These are phyloP conservation scores for Beauveria pseudobassiana DNA, from an alignment of 2,329 filamentous ascomycete species.

Conservation along the genomic window DNA sequence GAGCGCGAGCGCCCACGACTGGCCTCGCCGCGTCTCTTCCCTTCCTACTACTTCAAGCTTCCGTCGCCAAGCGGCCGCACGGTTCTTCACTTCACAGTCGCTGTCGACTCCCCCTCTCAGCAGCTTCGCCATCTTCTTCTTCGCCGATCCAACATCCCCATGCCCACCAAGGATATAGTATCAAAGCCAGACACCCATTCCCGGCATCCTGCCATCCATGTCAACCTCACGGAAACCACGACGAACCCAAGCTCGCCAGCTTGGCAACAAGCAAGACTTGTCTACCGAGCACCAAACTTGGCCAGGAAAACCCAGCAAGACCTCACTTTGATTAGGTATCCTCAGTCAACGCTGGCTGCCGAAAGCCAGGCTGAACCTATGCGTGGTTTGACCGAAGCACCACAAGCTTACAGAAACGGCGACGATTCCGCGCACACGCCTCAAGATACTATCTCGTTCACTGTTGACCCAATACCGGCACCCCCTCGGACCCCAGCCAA, in stretches of 20 bases:
- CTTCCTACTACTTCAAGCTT: conserved; percentile 26
- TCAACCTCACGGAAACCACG: not conserved
- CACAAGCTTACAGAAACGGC: not conserved
- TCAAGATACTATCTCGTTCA: not conserved
- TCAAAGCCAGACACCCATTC: not conserved
- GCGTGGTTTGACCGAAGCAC: not conserved
- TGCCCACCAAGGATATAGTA: not conserved
- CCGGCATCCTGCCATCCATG: not conserved
- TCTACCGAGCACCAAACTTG: not conserved
- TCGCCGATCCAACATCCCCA: not conserved
- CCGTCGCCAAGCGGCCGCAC: conserved; percentile 27
- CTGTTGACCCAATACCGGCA: not conserved
- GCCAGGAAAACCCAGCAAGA: not conserved
- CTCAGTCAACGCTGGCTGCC: not conserved
- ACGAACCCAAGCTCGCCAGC: not conserved
- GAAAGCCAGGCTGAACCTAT: not conserved
- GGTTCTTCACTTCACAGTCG: conserved; percentile 7
- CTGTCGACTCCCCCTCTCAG: conserved; percentile 8
- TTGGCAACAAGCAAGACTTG: not conserved
- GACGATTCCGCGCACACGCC: not conserved
- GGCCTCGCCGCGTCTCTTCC: conserved; percentile 39
- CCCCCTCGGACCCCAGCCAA: not conserved
- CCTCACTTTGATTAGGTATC: not conserved
- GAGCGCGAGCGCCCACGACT: conserved; percentile 17
- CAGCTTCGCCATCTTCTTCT: conserved; percentile 11